Base-by-base conservation (phyloP, 2,329 filamentous ascomycete genomes). In the Verticillium klebahnii region DNA sequence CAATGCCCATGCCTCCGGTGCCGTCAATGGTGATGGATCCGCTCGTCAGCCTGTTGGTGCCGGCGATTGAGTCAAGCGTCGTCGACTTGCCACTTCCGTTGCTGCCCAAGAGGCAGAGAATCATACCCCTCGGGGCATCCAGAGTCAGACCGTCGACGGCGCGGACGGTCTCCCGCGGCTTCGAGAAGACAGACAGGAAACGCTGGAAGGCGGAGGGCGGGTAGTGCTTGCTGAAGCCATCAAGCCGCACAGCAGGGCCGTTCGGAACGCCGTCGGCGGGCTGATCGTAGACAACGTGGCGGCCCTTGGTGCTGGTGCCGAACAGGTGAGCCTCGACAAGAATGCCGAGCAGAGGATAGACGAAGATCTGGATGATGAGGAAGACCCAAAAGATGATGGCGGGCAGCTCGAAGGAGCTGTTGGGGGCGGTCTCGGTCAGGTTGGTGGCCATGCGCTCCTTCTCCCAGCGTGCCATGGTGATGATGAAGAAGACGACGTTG, bases 41-140 rank as follows among this genome's bases (percentile, higher is more conserved):
- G 6, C 90, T 76, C 2, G 88, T 88, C 36, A 72, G 72, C 36
- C 68, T 67, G 60, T 66, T 70, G 39, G 70, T 70, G 12, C 71
- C 71, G 1, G 71, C 69, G 31, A 73, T 68, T 15, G 69, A 69
- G 45, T 73, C 70, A 9, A 73, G 67, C 2, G 71, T 72, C 0
- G 93, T 97, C 60, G 89, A 93, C 73, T 97, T 97, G 39, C 93
- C 93, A 68, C 88, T 92, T 83, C 85, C 78, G 66, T 89, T 86
- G 68, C 83, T 57, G 81, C 78, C 55, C 0, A 97, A 82, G 0
- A 97, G 80, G 1, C 93, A 91, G 70, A 96, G 84, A 59, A 97
- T 96, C 68, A 96, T 89, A 1, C 93, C 93, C 65, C 87, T 85
- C 3, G 85, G 82, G 3, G 91, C 91, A 19, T 84, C 82, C 57